These are phyloP conservation scores for Hypoxylon lienhwacheense DNA, from an alignment of 495 filamentous ascomycete species.

Conservation along the genomic window DNA sequence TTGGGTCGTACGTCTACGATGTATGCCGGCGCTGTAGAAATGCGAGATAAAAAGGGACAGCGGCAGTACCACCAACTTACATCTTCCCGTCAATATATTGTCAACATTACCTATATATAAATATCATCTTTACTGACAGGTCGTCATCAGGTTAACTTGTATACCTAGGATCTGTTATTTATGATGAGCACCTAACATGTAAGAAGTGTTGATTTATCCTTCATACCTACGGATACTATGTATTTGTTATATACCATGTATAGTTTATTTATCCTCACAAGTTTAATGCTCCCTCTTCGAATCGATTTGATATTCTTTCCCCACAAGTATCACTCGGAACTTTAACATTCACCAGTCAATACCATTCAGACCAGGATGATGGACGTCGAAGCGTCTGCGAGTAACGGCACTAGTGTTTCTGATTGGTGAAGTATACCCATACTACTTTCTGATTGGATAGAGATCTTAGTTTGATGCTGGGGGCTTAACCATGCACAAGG, in stretches of 20 bases:
- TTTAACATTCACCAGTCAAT: too few species aligned
- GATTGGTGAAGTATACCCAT: constrained; percentile 27
- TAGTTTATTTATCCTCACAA: too few species aligned
- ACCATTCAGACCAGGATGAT: constrained; percentile 23
- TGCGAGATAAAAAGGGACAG: constrained; percentile 30
- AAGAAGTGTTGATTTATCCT: too few species aligned
- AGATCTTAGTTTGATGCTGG: constrained; percentile 8
- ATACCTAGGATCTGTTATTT: too few species aligned
- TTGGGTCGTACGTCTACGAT: constrained; percentile 12
- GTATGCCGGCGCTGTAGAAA: constrained; percentile 11
- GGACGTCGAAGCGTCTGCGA: constrained; percentile 28
- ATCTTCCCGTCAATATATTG: not conserved
- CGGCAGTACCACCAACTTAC: constrained; percentile 1
- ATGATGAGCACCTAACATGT: too few species aligned
- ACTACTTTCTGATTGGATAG: constrained; percentile 19
- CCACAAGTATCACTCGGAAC: too few species aligned
- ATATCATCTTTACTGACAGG: not conserved
- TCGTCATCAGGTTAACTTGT: too few species aligned
- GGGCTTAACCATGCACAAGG: constrained; percentile 18
- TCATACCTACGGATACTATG: too few species aligned
- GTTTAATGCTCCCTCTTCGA: too few species aligned
- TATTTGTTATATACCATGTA: too few species aligned
- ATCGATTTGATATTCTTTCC: too few species aligned
- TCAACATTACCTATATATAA: too few species aligned
- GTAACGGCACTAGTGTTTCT: constrained; percentile 35